Evolutionary conservation across 305 asterid genomes (phyloP).

Genomic region (Fraxinus latifolia): DNA sequence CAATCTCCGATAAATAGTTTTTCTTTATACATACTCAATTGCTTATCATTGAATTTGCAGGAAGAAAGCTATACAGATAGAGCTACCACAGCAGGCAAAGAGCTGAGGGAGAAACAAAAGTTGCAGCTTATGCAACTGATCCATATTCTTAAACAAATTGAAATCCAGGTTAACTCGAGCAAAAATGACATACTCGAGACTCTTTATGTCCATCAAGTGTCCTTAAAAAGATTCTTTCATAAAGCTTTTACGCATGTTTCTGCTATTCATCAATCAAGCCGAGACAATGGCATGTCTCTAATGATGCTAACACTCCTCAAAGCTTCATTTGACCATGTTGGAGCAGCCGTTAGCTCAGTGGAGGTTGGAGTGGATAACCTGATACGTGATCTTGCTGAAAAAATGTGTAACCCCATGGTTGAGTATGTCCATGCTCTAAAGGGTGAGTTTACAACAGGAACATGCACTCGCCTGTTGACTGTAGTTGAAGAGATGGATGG

Average conservation of each 20-base stretch:
- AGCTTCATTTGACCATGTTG: constrained; percentile 42
- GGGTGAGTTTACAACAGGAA: constrained; percentile 50
- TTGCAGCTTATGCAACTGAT: constrained; percentile 54
- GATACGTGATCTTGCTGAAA: constrained; percentile 47
- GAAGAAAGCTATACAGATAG: constrained; percentile 39
- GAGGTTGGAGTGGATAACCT: constrained; percentile 62
- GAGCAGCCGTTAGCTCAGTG: constrained; percentile 55
- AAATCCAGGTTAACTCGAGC: constrained; percentile 63
- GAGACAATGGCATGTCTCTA: constrained; percentile 33
- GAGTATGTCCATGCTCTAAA: constrained; percentile 59
- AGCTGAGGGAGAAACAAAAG: constrained; percentile 55
- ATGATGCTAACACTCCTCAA: constrained; percentile 52
- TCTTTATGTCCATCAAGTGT: constrained; percentile 45
- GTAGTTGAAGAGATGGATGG: constrained; percentile 59
- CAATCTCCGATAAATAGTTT: constrained; percentile 2
- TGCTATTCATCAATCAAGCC: constrained; percentile 42
- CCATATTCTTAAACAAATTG: constrained; percentile 54
- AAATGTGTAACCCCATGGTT: constrained; percentile 71
- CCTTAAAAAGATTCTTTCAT: constrained; percentile 42
- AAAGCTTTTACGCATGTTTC: constrained; percentile 49
- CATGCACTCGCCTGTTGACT: constrained; percentile 46
- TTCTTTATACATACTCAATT: background rate
- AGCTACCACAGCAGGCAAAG: constrained; percentile 53
- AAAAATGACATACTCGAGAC: constrained; percentile 49
- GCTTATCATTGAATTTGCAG: constrained; percentile 31